Evolutionary conservation across 1,284 basidiomycete genomes (phyloP), one percentile per base, ranked within the genome.

Genomic region (Rugosomyces carneus): DNA sequence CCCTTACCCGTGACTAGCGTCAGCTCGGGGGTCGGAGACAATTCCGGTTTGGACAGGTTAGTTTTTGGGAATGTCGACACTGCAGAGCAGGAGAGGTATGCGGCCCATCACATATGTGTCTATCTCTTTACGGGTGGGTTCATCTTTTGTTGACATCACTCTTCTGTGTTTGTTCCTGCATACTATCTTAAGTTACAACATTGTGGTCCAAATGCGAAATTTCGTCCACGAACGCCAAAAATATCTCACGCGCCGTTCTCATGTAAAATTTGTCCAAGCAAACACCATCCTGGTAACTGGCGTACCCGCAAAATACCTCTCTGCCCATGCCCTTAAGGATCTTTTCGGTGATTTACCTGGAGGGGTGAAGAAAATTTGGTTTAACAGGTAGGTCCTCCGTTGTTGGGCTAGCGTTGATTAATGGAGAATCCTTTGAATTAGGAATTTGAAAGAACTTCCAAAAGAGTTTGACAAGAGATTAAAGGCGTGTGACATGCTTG

Each of bases 221-320:
- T 96, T 91, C 57, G 70, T 96, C 54, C 73, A 75, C 46, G 75
- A 82, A 13, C 90, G 95, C 26, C 93, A 97, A 62, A 74, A 81
- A 42, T 89, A 91, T 72, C 80, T 99, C 41, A 80, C 90, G 51
- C 80, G 83, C 49, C 73, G 76, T 8, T 67, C 68, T n/a, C 88
- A 95, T 60, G 72, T 87, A 0, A 68, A 74, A 31, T 78, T 81
- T 5, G 80, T 88, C 0, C 89, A 93, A 66, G 88, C 93, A 1
- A 87, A 84, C 54, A 96, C 94, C 2, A 75, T 99, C 15, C 80
- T 93, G 38, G 74, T 98, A 53, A 92, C 91, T 11, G 92, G 92
- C 37, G 81, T 99, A 5, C 93, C 94, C n/a, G 66, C 77, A 37
- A 77, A 82, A 45, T 84, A 86, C 57, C 80, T 93, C 32, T 75